Percentiles rank a stretch among this genome's conserved stretches.
phyloP scores from a whole-genome alignment of 768 basidiomycete species.

The Suillus bovinus region DNA sequence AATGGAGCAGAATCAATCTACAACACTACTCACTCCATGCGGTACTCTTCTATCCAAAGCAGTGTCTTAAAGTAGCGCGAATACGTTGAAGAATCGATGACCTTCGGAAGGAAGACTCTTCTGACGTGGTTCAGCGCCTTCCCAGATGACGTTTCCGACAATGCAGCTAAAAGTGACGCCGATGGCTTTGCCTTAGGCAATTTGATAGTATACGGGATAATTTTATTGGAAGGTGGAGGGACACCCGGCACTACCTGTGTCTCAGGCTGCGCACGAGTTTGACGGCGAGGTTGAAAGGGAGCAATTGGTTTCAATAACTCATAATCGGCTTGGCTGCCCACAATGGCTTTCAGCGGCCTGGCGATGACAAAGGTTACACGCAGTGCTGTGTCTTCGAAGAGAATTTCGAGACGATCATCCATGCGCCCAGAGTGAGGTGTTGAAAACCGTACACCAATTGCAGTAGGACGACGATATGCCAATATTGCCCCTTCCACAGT shows the following conservation, averaged over 20 bases:
- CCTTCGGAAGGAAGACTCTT: conserved; percentile 37
- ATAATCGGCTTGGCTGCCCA: conserved; percentile 51
- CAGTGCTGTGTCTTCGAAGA: conserved; percentile 39
- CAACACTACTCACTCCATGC: conserved; percentile 39
- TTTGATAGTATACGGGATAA: conserved; percentile 14
- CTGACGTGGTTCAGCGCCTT: conserved; percentile 24
- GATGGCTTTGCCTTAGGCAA: conserved; percentile 15
- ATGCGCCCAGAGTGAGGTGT: conserved; percentile 41
- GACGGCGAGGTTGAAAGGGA: conserved; percentile 39
- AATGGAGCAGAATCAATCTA: neutral
- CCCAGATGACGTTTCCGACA: conserved; percentile 11
- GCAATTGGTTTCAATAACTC: conserved; percentile 45
- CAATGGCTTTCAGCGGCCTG: conserved; percentile 44
- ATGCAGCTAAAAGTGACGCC: neutral
- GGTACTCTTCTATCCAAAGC: conserved; percentile 52
- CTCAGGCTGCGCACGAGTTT: conserved; percentile 14
- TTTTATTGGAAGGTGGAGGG: conserved; percentile 16
- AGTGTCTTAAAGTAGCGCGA: conserved; percentile 44
- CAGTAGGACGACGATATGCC: conserved; percentile 9
- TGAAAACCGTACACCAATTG: conserved; percentile 14
- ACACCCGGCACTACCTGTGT: conserved; percentile 26
- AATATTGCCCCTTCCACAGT: neutral
- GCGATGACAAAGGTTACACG: conserved; percentile 46
- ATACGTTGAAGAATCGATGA: conserved; percentile 41
- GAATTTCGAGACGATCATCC: conserved; percentile 48